These are phyloP conservation scores for Aspergillus sclerotiicarbonarius DNA, from an alignment of 495 filamentous ascomycete species.

Conservation along the genomic window DNA sequence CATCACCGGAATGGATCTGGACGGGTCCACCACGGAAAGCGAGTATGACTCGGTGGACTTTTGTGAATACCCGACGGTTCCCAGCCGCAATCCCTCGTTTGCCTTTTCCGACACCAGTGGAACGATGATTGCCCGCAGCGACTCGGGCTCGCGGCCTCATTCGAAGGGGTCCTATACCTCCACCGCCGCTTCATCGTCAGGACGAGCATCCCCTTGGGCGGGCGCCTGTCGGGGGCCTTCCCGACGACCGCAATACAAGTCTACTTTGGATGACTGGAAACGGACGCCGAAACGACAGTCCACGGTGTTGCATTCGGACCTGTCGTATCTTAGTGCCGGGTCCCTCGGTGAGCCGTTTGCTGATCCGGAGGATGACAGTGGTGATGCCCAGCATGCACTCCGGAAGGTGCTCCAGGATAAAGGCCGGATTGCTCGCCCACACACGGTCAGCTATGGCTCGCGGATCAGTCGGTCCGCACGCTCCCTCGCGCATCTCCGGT, in stretches of 20 bases:
- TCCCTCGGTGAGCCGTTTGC: conserved; percentile 57
- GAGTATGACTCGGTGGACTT: conserved; percentile 60
- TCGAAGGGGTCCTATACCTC: conserved; percentile 53
- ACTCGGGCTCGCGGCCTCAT: conserved; percentile 51
- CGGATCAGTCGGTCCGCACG: conserved; percentile 31
- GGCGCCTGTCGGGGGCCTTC: conserved; percentile 29
- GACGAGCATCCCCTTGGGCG: conserved; percentile 44
- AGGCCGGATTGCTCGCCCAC: conserved; percentile 45
- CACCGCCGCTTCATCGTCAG: conserved; percentile 42
- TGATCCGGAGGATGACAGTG: conserved; percentile 47
- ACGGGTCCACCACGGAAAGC: conserved; percentile 48
- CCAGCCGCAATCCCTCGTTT: conserved; percentile 63
- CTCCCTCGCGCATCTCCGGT: conserved; percentile 40
- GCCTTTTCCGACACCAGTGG: conserved; percentile 53
- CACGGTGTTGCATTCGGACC: conserved; percentile 31
- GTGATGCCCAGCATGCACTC: conserved; percentile 61
- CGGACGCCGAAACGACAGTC: conserved; percentile 40
- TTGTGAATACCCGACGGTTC: conserved; percentile 63
- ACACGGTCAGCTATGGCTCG: conserved; percentile 32
- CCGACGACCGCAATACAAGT: conserved; percentile 30
- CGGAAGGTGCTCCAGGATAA: conserved; percentile 70
- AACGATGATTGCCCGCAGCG: conserved; percentile 49
- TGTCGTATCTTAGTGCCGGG: conserved; percentile 35
- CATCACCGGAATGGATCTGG: conserved; percentile 43
- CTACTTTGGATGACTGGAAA: conserved; percentile 34